Evolutionary conservation across 768 basidiomycete genomes (phyloP).

Genomic region (Trametes cingulata): DNA sequence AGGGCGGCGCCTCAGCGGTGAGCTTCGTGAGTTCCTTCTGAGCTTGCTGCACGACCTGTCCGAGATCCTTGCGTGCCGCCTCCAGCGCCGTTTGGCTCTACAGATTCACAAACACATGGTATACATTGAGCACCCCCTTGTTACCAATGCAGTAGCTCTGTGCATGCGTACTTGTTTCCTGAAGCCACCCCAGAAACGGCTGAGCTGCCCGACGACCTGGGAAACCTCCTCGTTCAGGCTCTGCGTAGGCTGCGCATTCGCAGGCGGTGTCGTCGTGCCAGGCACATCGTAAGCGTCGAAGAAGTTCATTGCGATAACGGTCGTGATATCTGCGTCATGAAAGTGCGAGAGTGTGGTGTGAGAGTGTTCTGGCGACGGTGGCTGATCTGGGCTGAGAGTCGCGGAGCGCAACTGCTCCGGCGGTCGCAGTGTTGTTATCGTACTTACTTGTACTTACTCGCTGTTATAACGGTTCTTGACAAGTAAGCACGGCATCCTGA

Average conservation of each 20-base stretch:
- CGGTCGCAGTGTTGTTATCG: too few relatives aligned
- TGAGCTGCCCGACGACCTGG: constrained; percentile 86
- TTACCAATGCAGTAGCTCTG: background rate
- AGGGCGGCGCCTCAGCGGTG: constrained; percentile 38
- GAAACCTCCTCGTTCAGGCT: constrained; percentile 84
- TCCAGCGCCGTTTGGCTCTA: constrained; percentile 73
- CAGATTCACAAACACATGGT: background rate
- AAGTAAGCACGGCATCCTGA: background rate
- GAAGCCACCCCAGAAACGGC: constrained; percentile 89
- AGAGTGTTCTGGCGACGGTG: background rate
- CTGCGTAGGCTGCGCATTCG: constrained; percentile 46
- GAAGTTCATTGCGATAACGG: constrained; percentile 58
- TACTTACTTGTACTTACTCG: background rate
- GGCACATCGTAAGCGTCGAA: constrained; percentile 68
- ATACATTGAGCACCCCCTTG: background rate
- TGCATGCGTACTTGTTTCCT: constrained; percentile 70
- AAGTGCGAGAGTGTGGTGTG: background rate
- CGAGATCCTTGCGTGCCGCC: constrained; percentile 70
- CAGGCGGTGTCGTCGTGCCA: constrained; percentile 48
- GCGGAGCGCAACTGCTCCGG: background rate
- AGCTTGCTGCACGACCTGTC: constrained; percentile 73
- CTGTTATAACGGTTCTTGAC: background rate
- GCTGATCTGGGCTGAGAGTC: background rate
- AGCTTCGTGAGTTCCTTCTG: constrained; percentile 74
- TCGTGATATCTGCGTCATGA: constrained; percentile 5